Percentiles rank a stretch among this genome's conserved stretches.
Evolutionary conservation across 2,329 filamentous ascomycete species (phyloP).

Genomic region (Cryphonectria naterciae): DNA sequence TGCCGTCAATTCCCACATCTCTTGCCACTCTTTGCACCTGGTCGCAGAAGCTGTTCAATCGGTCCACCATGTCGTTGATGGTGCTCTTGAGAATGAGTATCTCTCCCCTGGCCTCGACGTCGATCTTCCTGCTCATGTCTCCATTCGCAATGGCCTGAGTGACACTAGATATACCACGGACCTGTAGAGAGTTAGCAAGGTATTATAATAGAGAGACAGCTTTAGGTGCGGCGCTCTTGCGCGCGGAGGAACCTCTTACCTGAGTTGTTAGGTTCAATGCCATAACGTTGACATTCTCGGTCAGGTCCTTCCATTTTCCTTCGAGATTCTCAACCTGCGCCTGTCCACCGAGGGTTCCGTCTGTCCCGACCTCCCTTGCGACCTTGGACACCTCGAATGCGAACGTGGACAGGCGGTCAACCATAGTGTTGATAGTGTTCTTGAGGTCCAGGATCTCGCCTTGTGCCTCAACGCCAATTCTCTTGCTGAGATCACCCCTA

Average conservation of each 20-base stretch:
- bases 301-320: slow-evolving; percentile 98
- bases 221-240: neutral
- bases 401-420: slow-evolving; percentile 93
- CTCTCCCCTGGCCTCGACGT: slow-evolving; percentile 93
- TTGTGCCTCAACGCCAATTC: slow-evolving; percentile 91
- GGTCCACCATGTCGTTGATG: slow-evolving; percentile 98
- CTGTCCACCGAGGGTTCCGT: slow-evolving; percentile 91
- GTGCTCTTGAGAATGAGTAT: slow-evolving; percentile 93
- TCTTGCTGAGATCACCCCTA: slow-evolving; percentile 90
- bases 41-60: slow-evolving; percentile 92
- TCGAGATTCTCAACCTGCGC: slow-evolving; percentile 93
- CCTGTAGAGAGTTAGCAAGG: slow-evolving; percentile 50
- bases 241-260: slow-evolving; percentile 41
- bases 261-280: slow-evolving; percentile 69
- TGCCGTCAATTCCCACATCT: slow-evolving; percentile 95
- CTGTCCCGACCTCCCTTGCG: slow-evolving; percentile 93
- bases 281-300: slow-evolving; percentile 84
- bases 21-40: slow-evolving; percentile 95
- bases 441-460: slow-evolving; percentile 96
- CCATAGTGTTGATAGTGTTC: slow-evolving; percentile 98
- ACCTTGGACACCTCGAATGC: slow-evolving; percentile 96
- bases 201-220: neutral
- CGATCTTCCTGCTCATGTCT: slow-evolving; percentile 94
- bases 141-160: slow-evolving; percentile 95
- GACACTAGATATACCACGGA: slow-evolving; percentile 90